Conservation (phyloP, 345 rosid genomes). For the Cochlearia excelsa region DNA sequence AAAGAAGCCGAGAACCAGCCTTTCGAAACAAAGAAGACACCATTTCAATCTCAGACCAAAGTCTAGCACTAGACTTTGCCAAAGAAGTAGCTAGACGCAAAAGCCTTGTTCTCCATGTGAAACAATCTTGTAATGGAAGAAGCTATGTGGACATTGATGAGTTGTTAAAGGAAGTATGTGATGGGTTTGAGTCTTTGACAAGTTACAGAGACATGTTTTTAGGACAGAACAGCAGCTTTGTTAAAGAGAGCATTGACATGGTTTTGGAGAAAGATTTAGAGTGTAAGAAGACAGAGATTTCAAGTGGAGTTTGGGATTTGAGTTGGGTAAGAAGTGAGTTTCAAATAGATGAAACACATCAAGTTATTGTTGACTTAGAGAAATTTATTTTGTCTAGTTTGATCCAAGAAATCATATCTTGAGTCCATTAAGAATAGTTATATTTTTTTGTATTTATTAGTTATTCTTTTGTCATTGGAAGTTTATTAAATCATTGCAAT, state of each 20-base stretch:
- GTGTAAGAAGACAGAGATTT: slow-evolving; percentile 42
- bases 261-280: slow-evolving; percentile 56
- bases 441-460: too few relatives aligned
- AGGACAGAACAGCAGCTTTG: slow-evolving; percentile 29
- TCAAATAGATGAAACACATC: slow-evolving; percentile 50
- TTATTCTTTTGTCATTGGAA: too few relatives aligned
- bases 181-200: slow-evolving; percentile 44
- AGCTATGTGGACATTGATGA: slow-evolving; percentile 42
- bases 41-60: slow-evolving; percentile 28
- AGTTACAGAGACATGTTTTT: slow-evolving; percentile 39
- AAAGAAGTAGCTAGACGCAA: slow-evolving; percentile 53
- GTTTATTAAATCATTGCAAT: too few relatives aligned
- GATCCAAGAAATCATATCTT: slow-evolving; percentile 52
- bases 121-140: slow-evolving; percentile 29
- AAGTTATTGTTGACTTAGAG: slow-evolving; percentile 55
- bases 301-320: slow-evolving; percentile 62
- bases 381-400: slow-evolving; percentile 48
- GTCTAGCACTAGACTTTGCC: slow-evolving; percentile 60
- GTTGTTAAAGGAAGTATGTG: slow-evolving; percentile 55
- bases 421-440: not conserved
- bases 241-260: slow-evolving; percentile 37
- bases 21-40: slow-evolving; percentile 7
- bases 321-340: slow-evolving; percentile 65
- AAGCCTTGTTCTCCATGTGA: slow-evolving; percentile 39
- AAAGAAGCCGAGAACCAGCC: slow-evolving; percentile 14